Conservation (phyloP, 192 early-diverging fungal species). For the Backusella luteola region DNA sequence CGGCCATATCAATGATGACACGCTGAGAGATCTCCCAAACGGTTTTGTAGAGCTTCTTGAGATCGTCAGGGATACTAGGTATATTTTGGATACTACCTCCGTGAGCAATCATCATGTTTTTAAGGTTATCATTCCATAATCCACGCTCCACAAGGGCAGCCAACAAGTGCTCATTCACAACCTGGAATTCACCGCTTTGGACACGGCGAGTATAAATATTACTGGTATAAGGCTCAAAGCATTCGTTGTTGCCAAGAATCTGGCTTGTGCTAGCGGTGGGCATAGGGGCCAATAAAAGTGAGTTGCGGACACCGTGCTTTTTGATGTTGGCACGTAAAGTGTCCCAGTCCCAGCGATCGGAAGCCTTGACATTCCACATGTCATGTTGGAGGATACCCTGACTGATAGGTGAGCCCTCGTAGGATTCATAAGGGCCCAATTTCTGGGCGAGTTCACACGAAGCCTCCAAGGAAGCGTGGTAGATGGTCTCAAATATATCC, state of each 20-base stretch:
- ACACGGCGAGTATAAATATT: conserved; percentile 98
- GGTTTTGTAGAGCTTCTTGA: conserved; percentile 90
- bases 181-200: conserved; percentile 95
- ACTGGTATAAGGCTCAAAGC: conserved; percentile 86
- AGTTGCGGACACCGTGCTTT: conserved; percentile 86
- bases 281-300: conserved; percentile 92
- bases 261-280: conserved; percentile 94
- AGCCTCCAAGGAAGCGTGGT: conserved; percentile 87
- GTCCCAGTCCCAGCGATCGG: conserved; percentile 88
- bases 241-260: conserved; percentile 97
- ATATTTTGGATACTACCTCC: conserved; percentile 86
- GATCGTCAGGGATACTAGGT: conserved; percentile 69
- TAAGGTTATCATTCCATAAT: conserved; percentile 93
- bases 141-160: conserved; percentile 88
- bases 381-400: conserved; percentile 89
- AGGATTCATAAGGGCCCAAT: conserved; percentile 80
- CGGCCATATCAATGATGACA: conserved; percentile 92
- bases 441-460: conserved; percentile 84
- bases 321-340: conserved; percentile 73
- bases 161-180: conserved; percentile 93
- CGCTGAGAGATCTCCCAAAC: conserved; percentile 94
- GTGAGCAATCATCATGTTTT: conserved; percentile 93
- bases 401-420: conserved; percentile 80
- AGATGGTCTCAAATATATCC: conserved; percentile 92
- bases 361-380: conserved; percentile 80